A percentile compares a stretch with the other conserved stretches of the same genome.
Evolutionary conservation across 148 eudicot species (phyloP).

Genomic region (Spergularia bocconei): DNA sequence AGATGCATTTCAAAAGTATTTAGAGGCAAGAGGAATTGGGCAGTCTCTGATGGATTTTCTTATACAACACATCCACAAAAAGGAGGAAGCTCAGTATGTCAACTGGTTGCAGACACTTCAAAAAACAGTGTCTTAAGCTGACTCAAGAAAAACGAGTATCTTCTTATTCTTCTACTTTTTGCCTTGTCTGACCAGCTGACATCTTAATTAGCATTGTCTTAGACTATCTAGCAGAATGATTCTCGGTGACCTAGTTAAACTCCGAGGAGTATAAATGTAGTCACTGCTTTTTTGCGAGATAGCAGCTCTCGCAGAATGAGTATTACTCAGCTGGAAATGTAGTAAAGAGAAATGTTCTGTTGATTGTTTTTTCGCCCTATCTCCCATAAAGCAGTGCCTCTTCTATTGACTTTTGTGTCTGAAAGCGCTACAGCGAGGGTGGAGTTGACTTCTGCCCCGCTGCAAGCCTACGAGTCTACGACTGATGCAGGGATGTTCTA

Average conservation of each 20-base stretch:
- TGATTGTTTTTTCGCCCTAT: neutral
- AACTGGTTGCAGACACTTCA: constrained; percentile 71
- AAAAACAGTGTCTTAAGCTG: constrained; percentile 29
- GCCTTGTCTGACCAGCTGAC: neutral
- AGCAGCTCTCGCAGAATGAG: neutral
- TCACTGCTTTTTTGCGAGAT: neutral
- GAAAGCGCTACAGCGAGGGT: too few relatives aligned
- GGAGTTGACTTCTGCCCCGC: too few relatives aligned
- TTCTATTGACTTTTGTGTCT: too few relatives aligned
- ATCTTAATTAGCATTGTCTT: neutral
- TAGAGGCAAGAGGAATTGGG: constrained; percentile 56
- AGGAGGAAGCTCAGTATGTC: constrained; percentile 74
- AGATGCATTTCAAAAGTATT: constrained; percentile 55
- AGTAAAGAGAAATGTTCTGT: neutral
- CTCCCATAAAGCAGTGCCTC: too few relatives aligned
- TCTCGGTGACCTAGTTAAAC: neutral
- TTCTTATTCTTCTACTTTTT: neutral
- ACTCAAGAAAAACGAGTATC: constrained; percentile 9
- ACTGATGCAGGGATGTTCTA: too few relatives aligned
- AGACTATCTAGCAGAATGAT: neutral
- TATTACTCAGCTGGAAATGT: neutral
- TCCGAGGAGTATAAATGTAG: neutral
- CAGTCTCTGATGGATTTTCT: constrained; percentile 49
- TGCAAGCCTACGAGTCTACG: too few relatives aligned
- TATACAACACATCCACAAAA: constrained; percentile 58